Conservation (phyloP, 2,329 filamentous ascomycete species). For the Phyllosticta citriasiana region DNA sequence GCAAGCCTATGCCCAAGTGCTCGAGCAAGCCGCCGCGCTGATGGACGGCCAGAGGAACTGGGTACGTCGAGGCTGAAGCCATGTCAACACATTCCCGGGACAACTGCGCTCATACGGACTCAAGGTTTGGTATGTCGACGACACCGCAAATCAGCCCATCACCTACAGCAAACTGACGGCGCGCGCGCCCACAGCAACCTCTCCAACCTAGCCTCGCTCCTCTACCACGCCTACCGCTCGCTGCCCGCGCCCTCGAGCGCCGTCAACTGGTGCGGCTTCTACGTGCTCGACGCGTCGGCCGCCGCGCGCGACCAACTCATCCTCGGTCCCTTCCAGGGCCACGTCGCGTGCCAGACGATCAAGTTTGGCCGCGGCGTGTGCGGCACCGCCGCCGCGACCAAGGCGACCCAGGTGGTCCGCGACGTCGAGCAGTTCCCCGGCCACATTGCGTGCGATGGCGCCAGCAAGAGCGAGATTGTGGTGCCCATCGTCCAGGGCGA, state of each 20-base stretch:
- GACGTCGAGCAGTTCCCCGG: slow-evolving; percentile 68
- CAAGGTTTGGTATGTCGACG: slow-evolving; percentile 10
- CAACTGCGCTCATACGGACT: not conserved
- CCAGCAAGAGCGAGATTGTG: slow-evolving; percentile 70
- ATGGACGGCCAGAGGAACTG: slow-evolving; percentile 69
- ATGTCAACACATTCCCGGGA: not conserved
- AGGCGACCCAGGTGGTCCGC: slow-evolving; percentile 51
- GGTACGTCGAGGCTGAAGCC: slow-evolving; percentile 41
- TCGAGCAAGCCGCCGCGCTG: slow-evolving; percentile 59
- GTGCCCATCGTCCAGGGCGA: slow-evolving; percentile 55
- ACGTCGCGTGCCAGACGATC: slow-evolving; percentile 69
- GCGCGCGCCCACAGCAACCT: slow-evolving; percentile 50
- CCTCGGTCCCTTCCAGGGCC: slow-evolving; percentile 71
- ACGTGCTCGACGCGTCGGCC: slow-evolving; percentile 49
- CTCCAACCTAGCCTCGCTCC: slow-evolving; percentile 61
- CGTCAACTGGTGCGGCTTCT: slow-evolving; percentile 79
- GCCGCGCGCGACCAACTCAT: slow-evolving; percentile 45
- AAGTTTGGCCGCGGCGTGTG: slow-evolving; percentile 65
- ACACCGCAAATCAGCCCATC: not conserved
- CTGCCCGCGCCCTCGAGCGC: slow-evolving; percentile 53
- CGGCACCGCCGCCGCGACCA: slow-evolving; percentile 54
- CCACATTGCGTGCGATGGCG: slow-evolving; percentile 73
- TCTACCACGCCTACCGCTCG: slow-evolving; percentile 73
- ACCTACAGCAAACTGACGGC: not conserved
- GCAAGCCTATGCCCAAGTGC: slow-evolving; percentile 63